Evolutionary conservation across 2,329 filamentous ascomycete species (phyloP).

Genomic region (Fusarium sp.): DNA sequence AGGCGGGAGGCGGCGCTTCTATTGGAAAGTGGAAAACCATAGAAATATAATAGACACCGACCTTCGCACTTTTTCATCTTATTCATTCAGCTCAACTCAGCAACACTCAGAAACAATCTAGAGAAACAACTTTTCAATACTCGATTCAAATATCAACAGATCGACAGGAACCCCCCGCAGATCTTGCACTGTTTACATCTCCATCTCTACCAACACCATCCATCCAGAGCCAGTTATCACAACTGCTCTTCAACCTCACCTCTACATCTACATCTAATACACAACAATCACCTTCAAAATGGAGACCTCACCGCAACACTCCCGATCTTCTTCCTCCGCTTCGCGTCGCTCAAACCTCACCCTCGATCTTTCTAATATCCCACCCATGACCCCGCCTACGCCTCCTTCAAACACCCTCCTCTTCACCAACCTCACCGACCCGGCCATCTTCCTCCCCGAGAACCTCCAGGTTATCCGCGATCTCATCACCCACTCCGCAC

Average conservation of each 20-base stretch:
- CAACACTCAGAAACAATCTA: not conserved
- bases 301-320: slow-evolving; percentile 49
- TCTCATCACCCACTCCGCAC: slow-evolving; percentile 73
- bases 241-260: slow-evolving; percentile 5
- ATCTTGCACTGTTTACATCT: slow-evolving; percentile 10
- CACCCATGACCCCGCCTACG: slow-evolving; percentile 74
- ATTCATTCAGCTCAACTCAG: slow-evolving; percentile 7
- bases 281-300: slow-evolving; percentile 39
- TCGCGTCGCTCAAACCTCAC: slow-evolving; percentile 63
- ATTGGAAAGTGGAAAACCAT: not conserved
- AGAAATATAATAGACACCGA: slow-evolving; percentile 32
- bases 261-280: slow-evolving; percentile 2
- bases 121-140: not conserved
- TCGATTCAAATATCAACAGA: slow-evolving; percentile 3
- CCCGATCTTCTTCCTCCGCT: slow-evolving; percentile 56
- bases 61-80: slow-evolving; percentile 10
- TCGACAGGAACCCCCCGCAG: slow-evolving; percentile 13
- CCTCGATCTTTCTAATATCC: slow-evolving; percentile 77
- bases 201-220: not conserved
- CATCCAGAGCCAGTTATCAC: slow-evolving; percentile 1
- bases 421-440: slow-evolving; percentile 79
- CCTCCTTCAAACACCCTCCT: slow-evolving; percentile 84
- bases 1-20: slow-evolving; percentile 10
- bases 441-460: slow-evolving; percentile 75
- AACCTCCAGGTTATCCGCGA: slow-evolving; percentile 78